Evolutionary conservation across 192 early-diverging fungal species (phyloP), one percentile per base, ranked within the genome.

Genomic region (Spizellomyces sp.): DNA sequence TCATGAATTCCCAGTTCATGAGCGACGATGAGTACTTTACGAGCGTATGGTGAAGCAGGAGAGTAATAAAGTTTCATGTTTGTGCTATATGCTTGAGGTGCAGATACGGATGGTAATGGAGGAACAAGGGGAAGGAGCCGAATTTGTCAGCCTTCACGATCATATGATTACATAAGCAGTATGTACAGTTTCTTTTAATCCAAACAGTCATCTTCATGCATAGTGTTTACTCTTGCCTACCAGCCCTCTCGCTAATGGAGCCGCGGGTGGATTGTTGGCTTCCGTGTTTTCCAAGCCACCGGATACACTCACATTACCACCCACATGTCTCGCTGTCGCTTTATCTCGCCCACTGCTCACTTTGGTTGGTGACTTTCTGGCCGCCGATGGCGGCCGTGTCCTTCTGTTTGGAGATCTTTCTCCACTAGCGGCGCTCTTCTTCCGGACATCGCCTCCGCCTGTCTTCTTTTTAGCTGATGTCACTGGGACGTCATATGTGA

Each of bases 401-500:
- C 48, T 48, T 46, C 62, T 58, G 59, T 22, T 43, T 48, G 58
- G 41, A 2, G 66, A 55, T 41, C 45, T 48, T 36, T 75, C 73
- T 17, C 65, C 61, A 9, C 6, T 36, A 21, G 17, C 50, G 15
- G 73, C 0, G 8, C 8, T 27, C 62, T 70, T 61, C 36, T 58
- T 48, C 43, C 67, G 67, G 0, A 14, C 44, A 43, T 60, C 62
- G 12, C 61, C 43, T 12, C 67, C 45, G 62, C 67, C 60, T 12
- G 41, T 42, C 58, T 58, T 70, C 58, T 55, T 75, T 70, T 74
- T 82, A 63, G 66, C 70, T 50, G 50, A 70, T 44, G 63, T 63
- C 66, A 77, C 66, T 58, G 78, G 74, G n/a, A 79, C 62, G 58
- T 88, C 87, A 70, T 88, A 88, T 0, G 78, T 75, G 8, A 88